phyloP scores from a whole-genome alignment of 768 basidiomycete species.

The Albatrellus ellisii region DNA sequence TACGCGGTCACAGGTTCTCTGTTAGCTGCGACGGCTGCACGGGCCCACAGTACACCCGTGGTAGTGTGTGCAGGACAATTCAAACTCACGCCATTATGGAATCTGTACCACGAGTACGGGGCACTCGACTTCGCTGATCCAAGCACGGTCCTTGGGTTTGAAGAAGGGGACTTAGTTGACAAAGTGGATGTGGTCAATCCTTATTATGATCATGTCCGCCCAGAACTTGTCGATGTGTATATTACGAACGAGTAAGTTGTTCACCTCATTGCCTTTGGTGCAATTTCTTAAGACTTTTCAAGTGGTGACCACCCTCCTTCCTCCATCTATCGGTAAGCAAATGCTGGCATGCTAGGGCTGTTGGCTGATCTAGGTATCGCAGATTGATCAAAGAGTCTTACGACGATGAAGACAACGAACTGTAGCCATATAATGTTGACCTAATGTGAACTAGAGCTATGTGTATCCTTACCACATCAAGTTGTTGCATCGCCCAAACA shows the following conservation, averaged over 20 bases:
- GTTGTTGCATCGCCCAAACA: not conserved
- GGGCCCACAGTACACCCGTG: slow-evolving; percentile 82
- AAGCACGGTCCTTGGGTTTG: slow-evolving; percentile 54
- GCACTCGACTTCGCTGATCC: slow-evolving; percentile 70
- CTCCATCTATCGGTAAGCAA: slow-evolving; percentile 70
- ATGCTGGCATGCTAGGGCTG: not conserved
- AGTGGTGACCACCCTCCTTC: slow-evolving; percentile 97
- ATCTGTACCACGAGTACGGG: slow-evolving; percentile 75
- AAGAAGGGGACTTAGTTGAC: slow-evolving; percentile 68
- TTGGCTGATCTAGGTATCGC: slow-evolving; percentile 10
- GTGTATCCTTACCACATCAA: not conserved
- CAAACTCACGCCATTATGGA: slow-evolving; percentile 89
- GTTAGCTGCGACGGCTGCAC: slow-evolving; percentile 76
- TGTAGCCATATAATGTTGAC: slow-evolving; percentile 26
- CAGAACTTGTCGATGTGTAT: slow-evolving; percentile 85
- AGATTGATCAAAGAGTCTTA: slow-evolving; percentile 89
- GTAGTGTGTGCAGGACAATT: slow-evolving; percentile 94
- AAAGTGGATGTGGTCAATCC: slow-evolving; percentile 91
- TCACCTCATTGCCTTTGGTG: not conserved
- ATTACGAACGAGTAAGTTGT: slow-evolving; percentile 90
- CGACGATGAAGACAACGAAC: slow-evolving; percentile 85
- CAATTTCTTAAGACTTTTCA: slow-evolving; percentile 3
- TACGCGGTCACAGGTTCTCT: slow-evolving; percentile 82
- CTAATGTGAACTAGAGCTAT: not conserved
- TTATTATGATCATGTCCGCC: slow-evolving; percentile 92